Evolutionary conservation across 495 filamentous ascomycete genomes (phyloP).

Genomic region (Penicillium lagena): DNA sequence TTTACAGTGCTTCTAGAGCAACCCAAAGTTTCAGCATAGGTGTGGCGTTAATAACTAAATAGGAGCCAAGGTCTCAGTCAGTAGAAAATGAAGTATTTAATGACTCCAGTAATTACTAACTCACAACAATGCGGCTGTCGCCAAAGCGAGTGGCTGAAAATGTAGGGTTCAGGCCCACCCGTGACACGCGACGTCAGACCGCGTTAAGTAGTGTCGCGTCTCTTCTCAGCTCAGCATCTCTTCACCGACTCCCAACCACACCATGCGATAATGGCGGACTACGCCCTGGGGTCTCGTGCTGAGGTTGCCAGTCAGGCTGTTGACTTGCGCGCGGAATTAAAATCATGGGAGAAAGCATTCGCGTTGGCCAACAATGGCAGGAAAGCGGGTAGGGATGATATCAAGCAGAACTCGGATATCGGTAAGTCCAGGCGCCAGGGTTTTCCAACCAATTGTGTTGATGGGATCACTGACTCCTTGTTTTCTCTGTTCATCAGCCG

Average conservation of each 20-base stretch:
- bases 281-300: slow-evolving; percentile 10
- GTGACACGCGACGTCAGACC: neutral
- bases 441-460: neutral
- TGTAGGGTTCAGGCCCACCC: too few species aligned
- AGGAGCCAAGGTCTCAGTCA: neutral
- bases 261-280: slow-evolving; percentile 29
- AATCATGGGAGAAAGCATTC: slow-evolving; percentile 80
- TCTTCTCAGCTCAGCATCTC: too few species aligned
- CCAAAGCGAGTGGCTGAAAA: too few species aligned
- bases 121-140: too few species aligned
- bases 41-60: too few species aligned
- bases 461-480: neutral
- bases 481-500: slow-evolving; percentile 40
- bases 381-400: slow-evolving; percentile 78
- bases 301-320: slow-evolving; percentile 23
- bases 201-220: slow-evolving; percentile 11
- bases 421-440: slow-evolving; percentile 40
- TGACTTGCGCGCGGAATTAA: slow-evolving; percentile 65
- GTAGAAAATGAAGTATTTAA: too few species aligned
- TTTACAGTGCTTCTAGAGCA: too few species aligned
- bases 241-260: neutral
- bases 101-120: too few species aligned
- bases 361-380: slow-evolving; percentile 58
- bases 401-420: slow-evolving; percentile 77
- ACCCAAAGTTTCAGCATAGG: too few species aligned